Evolutionary conservation across 768 basidiomycete species (phyloP).

Genomic region (Suillus spraguei): DNA sequence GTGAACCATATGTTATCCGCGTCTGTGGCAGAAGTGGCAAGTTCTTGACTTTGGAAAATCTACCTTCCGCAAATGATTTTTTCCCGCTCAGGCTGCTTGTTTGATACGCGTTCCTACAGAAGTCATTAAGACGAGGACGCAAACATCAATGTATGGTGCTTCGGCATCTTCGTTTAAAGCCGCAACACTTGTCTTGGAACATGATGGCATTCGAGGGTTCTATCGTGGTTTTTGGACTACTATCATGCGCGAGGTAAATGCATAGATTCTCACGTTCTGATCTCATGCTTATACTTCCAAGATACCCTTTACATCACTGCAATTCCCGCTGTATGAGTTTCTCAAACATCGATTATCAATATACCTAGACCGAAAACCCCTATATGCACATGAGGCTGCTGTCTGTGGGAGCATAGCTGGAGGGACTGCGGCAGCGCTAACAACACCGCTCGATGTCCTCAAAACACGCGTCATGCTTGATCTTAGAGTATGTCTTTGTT

Average conservation of each 20-base stretch:
- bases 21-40: constrained; percentile 60
- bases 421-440: constrained; percentile 84
- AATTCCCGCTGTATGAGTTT: constrained; percentile 94
- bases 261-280: constrained; percentile 3
- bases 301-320: constrained; percentile 96
- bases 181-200: constrained; percentile 54
- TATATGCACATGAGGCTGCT: constrained; percentile 78
- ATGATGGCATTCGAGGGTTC: constrained; percentile 75
- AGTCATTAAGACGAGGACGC: constrained; percentile 91
- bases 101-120: constrained; percentile 94
- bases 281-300: constrained; percentile 33
- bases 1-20: constrained; percentile 65
- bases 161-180: constrained; percentile 60
- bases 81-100: constrained; percentile 69
- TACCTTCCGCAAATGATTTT: constrained; percentile 14
- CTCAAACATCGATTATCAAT: constrained; percentile 71
- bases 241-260: constrained; percentile 61
- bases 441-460: constrained; percentile 94
- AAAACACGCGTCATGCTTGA: constrained; percentile 99
- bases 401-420: constrained; percentile 91
- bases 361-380: constrained; percentile 51
- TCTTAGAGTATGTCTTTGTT: constrained; percentile 56
- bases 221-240: constrained; percentile 89
- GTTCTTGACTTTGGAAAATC: constrained; percentile 22
- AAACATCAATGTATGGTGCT: constrained; percentile 77